phyloP scores from a whole-genome alignment of 106 monocot genomes.

The Allium sativum region DNA sequence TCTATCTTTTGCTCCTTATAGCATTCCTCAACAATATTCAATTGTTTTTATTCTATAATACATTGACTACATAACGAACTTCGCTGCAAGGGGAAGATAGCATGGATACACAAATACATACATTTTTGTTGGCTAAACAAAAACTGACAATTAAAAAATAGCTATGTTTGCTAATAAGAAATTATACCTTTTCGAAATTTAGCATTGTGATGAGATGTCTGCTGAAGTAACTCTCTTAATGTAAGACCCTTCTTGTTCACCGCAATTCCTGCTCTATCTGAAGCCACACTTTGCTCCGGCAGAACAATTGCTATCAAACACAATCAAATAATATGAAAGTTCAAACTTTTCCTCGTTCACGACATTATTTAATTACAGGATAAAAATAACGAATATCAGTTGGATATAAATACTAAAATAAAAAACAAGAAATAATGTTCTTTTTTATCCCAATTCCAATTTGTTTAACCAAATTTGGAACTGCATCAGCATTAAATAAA shows the following conservation, averaged over 20 bases:
- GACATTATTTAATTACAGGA: too few relatives aligned
- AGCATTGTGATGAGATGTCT: slow-evolving; percentile 85
- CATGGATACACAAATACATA: too few relatives aligned
- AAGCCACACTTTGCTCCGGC: slow-evolving; percentile 78
- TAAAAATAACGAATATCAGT: too few relatives aligned
- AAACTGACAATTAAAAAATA: neutral
- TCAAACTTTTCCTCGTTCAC: neutral
- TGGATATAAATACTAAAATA: too few relatives aligned
- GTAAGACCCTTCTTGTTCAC: slow-evolving; percentile 82
- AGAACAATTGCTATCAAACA: slow-evolving; percentile 58
- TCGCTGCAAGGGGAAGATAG: too few relatives aligned
- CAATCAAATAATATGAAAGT: slow-evolving; percentile 3
- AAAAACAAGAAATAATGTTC: too few relatives aligned
- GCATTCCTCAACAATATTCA: too few relatives aligned
- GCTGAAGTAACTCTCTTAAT: slow-evolving; percentile 76
- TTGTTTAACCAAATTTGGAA: neutral
- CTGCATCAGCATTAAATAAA: neutral
- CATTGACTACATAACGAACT: too few relatives aligned
- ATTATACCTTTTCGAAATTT: slow-evolving; percentile 56
- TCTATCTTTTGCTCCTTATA: too few relatives aligned
- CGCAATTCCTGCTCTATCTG: slow-evolving; percentile 55
- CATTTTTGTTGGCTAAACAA: neutral
- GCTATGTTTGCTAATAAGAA: neutral
- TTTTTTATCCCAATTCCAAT: too few relatives aligned
- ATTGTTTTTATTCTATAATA: too few relatives aligned